Evolutionary conservation across 371 early-diverging fungal species (phyloP), one percentile per base, ranked within the genome.

Genomic region (Parasitella parasitica): DNA sequence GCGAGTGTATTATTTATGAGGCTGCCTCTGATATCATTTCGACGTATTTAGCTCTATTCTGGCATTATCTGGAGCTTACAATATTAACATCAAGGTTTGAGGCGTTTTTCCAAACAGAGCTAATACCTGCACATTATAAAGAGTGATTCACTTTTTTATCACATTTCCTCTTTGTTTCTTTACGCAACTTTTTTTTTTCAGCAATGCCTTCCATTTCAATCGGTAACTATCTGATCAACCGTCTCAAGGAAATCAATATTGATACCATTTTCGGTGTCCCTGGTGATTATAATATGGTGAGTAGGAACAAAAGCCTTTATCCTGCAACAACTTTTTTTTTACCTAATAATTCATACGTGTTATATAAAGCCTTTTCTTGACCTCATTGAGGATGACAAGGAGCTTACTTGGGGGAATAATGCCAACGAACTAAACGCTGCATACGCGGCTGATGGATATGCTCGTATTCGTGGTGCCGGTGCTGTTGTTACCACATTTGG

Each of bases 391-490:
- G 85, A 79, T 49, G 72, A 77, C 34, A 50, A 53, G 3, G 68
- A 70, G 0, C 46, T 81, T 9, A 57, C 64, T 3, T 78, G 78
- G 81, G 73, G 74, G 24, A 68, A 72, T 49, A 67, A 72, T 59
- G 70, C 71, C 6, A 81, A 81, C 28, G 78, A 81, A 58, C 38
- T 81, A 16, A 81, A 83, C 13, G 75, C 77, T n/a, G 58, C 78
- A 5, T 80, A 80, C 66, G 76, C 84, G 2, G 82, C 82, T 11
- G 84, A 84, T 66, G 82, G 84, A 18, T 84, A 84, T 64, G 81
- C 85, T 32, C 73, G 73, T 54, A 53, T 72, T n/a, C 46, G 62
- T 13, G 71, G 77, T 36, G 66, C 64, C 11, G 77, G 73, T 36
- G 81, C 77, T 28, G 36, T 84, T 8, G 67, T 80, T 16, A 84